Evolutionary conservation across 129 eudicot species (phyloP).

Genomic region (Tagetes erecta): DNA sequence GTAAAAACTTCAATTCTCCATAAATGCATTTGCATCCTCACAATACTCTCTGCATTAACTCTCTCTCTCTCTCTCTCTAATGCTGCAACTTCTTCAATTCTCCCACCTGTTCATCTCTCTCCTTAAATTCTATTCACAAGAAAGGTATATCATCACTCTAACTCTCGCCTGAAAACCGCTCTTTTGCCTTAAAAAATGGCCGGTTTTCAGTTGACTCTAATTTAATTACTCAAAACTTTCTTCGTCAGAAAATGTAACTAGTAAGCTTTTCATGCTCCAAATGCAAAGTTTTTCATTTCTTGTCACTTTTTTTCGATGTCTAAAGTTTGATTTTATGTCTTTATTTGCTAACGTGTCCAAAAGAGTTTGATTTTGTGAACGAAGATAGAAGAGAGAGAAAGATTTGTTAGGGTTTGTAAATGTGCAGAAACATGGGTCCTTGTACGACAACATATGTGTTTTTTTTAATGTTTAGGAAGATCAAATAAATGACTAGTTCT

Average conservation of each 20-base stretch:
- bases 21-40: slow-evolving; percentile 81
- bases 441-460: background rate
- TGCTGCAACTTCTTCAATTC: slow-evolving; percentile 36
- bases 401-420: slow-evolving; percentile 53
- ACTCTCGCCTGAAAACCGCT: slow-evolving; percentile 30
- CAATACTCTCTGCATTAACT: slow-evolving; percentile 81
- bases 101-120: slow-evolving; percentile 41
- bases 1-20: slow-evolving; percentile 49
- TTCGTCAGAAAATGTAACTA: no score
- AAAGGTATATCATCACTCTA: slow-evolving; percentile 35
- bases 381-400: slow-evolving; percentile 34
- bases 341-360: slow-evolving; percentile 33
- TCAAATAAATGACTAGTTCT: background rate
- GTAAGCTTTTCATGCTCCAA: background rate
- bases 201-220: slow-evolving; percentile 45
- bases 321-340: slow-evolving; percentile 14
- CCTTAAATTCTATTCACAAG: slow-evolving; percentile 75
- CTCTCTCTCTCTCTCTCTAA: slow-evolving; percentile 29
- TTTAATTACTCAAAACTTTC: background rate
- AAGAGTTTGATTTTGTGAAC: slow-evolving; percentile 30
- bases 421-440: slow-evolving; percentile 19
- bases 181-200: slow-evolving; percentile 29
- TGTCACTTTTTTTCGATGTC: no score
- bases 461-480: slow-evolving; percentile 14
- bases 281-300: background rate